A percentile compares a stretch with the other conserved stretches of the same genome.
Evolutionary conservation across 148 eudicot species (phyloP).

Genomic region (Cornus controversa): DNA sequence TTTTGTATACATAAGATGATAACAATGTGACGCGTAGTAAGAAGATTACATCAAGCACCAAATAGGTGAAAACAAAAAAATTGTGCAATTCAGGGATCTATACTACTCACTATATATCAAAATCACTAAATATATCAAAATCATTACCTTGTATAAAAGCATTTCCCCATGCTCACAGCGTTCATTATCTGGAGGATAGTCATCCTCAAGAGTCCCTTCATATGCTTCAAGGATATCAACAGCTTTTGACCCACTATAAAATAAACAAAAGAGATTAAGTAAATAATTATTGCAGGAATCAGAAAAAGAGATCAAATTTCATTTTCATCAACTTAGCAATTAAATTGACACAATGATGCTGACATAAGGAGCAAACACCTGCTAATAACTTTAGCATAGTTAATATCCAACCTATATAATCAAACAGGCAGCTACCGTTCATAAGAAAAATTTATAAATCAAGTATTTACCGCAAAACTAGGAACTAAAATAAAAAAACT

Average conservation of each 20-base stretch:
- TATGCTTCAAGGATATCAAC: conserved; percentile 98
- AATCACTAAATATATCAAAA: background rate
- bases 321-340: background rate
- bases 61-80: background rate
- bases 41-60: background rate
- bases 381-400: background rate
- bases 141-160: conserved; percentile 87
- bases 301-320: background rate
- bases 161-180: conserved; percentile 96
- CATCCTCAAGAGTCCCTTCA: conserved; percentile 98
- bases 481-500: background rate
- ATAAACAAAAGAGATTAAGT: conserved; percentile 4
- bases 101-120: background rate
- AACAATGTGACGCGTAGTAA: background rate
- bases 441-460: background rate
- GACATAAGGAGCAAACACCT: background rate
- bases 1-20: background rate
- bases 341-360: background rate
- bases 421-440: background rate
- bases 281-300: background rate
- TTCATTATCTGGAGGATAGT: conserved; percentile 94
- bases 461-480: background rate
- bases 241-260: conserved; percentile 79
- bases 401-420: background rate
- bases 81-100: background rate